Base-by-base conservation (phyloP, 768 basidiomycete genomes). In the Rubroboletus satanas region DNA sequence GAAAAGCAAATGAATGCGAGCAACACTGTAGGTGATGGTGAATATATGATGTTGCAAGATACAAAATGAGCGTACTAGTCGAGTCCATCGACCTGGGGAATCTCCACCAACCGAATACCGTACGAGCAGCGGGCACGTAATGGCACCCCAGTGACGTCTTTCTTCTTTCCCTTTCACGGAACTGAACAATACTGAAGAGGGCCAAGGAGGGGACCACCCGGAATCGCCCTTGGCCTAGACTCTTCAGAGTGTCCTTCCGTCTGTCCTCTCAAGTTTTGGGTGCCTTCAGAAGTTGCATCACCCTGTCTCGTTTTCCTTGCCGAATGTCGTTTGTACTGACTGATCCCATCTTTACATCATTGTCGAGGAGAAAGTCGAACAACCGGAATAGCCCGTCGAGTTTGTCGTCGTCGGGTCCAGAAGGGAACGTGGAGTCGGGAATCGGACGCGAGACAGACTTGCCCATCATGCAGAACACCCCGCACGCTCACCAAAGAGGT, bases 301-400 rank as follows among this genome's bases (percentile, higher is more conserved):
- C 82, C 75, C 91, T 94, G 43, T 88, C 86, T 45, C 83, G 77
- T 67, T 88, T 90, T 31, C 90, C 91, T 57, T 83, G 82, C 48
- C 91, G 79, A 33, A 98, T 79, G 71, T 98, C 96, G 66, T 96
- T 96, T 73, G 97, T 95, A 62, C 90, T 93, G 32, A 98, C 87
- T 57, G 85, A 83, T 9, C 90, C 94, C 77, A 96, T 90, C 73
- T 88, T 88, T 54, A 95, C 85, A 46, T 93, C 93, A 56, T 93
- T 91, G 63, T 95, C 93, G 45, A 98, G 79, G 52, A 97, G 72
- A 72, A 92, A 94, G 72, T 98, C 95, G 72, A 97, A 96, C 52
- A 96, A 74, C 53, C 82, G 79, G 75, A 96, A 94, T 29, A 96
- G 75, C 15, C 93, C 92, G 28, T 93, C 90, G 15, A 96, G 75